Percentiles rank a stretch among this genome's conserved stretches.
Conservation (phyloP, 78 protist species). For the Emiliania huxleyi region DNA sequence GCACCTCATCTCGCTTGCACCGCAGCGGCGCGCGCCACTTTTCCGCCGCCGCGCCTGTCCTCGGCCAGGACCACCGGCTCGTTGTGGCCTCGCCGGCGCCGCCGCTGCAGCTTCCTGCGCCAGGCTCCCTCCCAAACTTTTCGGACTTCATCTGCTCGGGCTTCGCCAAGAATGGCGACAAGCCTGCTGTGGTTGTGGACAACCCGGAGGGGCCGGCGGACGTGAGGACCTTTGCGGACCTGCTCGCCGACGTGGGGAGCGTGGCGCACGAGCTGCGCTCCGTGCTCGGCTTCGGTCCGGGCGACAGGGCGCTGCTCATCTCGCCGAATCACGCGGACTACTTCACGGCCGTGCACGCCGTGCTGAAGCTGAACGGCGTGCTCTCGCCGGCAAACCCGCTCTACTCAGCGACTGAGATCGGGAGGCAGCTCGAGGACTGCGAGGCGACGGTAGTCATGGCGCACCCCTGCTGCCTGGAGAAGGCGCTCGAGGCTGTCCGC, state of each 20-base stretch:
- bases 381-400: constrained; percentile 42
- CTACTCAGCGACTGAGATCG: constrained; percentile 14
- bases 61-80: too few species aligned
- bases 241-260: not conserved
- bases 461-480: not conserved
- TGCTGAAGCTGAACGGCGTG: not conserved
- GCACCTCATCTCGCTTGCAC: too few species aligned
- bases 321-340: constrained; percentile 14
- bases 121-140: too few species aligned
- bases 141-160: too few species aligned
- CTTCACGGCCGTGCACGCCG: not conserved
- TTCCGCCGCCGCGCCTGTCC: too few species aligned
- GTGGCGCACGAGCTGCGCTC: not conserved
- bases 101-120: too few species aligned
- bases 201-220: too few species aligned
- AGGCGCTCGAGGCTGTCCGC: not conserved
- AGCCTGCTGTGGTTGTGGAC: too few species aligned
- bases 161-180: too few species aligned
- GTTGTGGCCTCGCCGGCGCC: too few species aligned
- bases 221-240: not conserved
- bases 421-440: not conserved
- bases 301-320: constrained; percentile 10
- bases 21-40: too few species aligned
- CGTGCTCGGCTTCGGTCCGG: not conserved
- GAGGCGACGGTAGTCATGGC: constrained; percentile 14